phyloP scores from a whole-genome alignment of 257 asterid species.

The Fraxinus anomala region DNA sequence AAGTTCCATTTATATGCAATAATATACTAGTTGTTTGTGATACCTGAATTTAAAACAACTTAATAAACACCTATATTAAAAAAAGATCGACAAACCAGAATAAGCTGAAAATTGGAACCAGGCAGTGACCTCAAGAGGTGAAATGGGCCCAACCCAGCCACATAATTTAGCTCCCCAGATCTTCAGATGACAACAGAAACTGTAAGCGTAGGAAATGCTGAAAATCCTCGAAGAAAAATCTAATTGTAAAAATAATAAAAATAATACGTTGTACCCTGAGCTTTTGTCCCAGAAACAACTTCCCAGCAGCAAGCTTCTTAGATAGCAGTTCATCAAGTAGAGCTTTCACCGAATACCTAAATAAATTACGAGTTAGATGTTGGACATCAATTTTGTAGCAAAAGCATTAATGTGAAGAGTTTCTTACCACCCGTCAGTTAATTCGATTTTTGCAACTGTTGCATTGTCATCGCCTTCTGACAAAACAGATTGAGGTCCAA shows the following conservation, averaged over 20 bases:
- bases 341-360: slow-evolving; percentile 81
- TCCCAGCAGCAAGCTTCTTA: slow-evolving; percentile 69
- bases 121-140: slow-evolving; percentile 77
- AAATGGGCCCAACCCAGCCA: slow-evolving; percentile 85
- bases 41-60: slow-evolving; percentile 47
- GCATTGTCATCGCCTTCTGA: slow-evolving; percentile 35
- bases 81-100: slow-evolving; percentile 13
- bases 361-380: slow-evolving; percentile 30
- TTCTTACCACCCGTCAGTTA: slow-evolving; percentile 97
- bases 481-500: slow-evolving; percentile 43
- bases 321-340: slow-evolving; percentile 74
- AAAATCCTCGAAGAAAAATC: slow-evolving; percentile 31
- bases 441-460: slow-evolving; percentile 56
- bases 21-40: slow-evolving; percentile 52
- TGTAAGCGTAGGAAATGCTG: slow-evolving; percentile 50
- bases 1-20: slow-evolving; percentile 85
- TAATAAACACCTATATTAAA: slow-evolving; percentile 24
- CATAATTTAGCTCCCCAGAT: slow-evolving; percentile 90
- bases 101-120: slow-evolving; percentile 28
- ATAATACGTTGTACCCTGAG: slow-evolving; percentile 59
- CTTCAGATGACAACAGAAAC: slow-evolving; percentile 72
- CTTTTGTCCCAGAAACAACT: slow-evolving; percentile 91
- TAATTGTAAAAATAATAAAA: slow-evolving; percentile 25
- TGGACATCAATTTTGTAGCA: slow-evolving; percentile 17
- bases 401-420: slow-evolving; percentile 28